phyloP scores from a whole-genome alignment of 306 rosid genomes.

The Phaseolus lunatus region DNA sequence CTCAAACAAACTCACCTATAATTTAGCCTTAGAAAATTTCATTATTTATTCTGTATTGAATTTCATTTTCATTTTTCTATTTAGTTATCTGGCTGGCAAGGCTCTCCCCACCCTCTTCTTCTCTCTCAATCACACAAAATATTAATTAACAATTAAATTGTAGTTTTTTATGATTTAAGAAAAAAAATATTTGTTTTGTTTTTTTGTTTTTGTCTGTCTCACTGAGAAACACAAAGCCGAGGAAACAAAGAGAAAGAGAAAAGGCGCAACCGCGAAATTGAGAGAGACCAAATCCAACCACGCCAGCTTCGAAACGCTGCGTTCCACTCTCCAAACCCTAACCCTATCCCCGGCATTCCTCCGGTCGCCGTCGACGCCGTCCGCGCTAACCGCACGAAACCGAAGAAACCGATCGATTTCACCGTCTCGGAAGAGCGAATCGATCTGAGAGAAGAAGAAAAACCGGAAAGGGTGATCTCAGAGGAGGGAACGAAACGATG shows the following conservation, averaged over 20 bases:
- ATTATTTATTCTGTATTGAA: background rate
- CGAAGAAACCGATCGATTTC: background rate
- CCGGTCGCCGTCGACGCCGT: slow-evolving; percentile 24
- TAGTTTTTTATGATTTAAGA: background rate
- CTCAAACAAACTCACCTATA: too few species aligned
- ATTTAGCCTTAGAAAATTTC: background rate
- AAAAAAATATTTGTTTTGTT: background rate
- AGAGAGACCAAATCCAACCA: slow-evolving; percentile 38
- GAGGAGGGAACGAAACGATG: slow-evolving; percentile 48
- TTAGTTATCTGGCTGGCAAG: background rate
- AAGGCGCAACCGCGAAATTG: slow-evolving; percentile 10
- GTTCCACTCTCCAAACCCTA: slow-evolving; percentile 42
- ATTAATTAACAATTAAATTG: background rate
- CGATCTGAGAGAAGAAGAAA: slow-evolving; percentile 35
- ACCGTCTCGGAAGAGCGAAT: slow-evolving; percentile 24
- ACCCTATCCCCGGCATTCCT: background rate
- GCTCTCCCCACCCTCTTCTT: background rate
- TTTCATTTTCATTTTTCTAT: slow-evolving; percentile 7
- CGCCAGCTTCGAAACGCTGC: slow-evolving; percentile 44
- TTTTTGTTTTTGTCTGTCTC: slow-evolving; percentile 40
- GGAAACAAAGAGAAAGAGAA: slow-evolving; percentile 27
- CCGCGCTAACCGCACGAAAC: background rate
- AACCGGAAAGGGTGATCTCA: slow-evolving; percentile 12
- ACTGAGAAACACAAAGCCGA: slow-evolving; percentile 27
- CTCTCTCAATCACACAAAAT: slow-evolving; percentile 14